Conservation (phyloP, 2,329 filamentous ascomycete species). For the Ophiocordyceps camponoti-saundersi region DNA sequence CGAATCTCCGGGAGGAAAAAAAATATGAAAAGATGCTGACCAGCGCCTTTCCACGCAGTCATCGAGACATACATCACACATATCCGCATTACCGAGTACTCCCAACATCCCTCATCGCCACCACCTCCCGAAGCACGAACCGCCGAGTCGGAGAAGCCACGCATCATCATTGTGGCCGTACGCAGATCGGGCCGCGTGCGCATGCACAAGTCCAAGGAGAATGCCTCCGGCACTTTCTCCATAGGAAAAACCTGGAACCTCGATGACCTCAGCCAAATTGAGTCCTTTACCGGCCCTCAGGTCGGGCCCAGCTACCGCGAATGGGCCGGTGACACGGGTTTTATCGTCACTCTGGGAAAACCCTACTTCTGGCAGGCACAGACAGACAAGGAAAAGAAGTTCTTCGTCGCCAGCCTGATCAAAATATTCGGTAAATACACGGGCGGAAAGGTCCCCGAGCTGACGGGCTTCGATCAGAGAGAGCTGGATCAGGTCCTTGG, state of each 20-base stretch:
- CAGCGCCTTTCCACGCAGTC: constrained; percentile 8
- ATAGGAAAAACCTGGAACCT: constrained; percentile 98
- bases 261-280: constrained; percentile 70
- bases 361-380: constrained; percentile 95
- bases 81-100: constrained; percentile 79
- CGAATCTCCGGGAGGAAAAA: neutral
- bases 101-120: constrained; percentile 63
- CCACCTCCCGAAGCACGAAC: constrained; percentile 62
- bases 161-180: constrained; percentile 86
- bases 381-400: constrained; percentile 91
- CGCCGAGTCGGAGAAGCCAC: constrained; percentile 63
- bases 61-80: constrained; percentile 94
- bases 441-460: constrained; percentile 60
- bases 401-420: constrained; percentile 89
- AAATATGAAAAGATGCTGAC: constrained; percentile 4
- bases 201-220: constrained; percentile 94
- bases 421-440: constrained; percentile 98
- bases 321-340: constrained; percentile 74
- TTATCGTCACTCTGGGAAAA: constrained; percentile 77
- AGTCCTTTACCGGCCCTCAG: constrained; percentile 56
- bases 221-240: constrained; percentile 82
- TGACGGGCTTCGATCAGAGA: constrained; percentile 66
- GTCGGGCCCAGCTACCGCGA: constrained; percentile 42
- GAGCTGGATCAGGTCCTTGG: constrained; percentile 65
- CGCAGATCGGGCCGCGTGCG: constrained; percentile 82